Evolutionary conservation across 208 protist genomes (phyloP), one percentile per base, ranked within the genome.

Genomic region (Crithidia bombi): DNA sequence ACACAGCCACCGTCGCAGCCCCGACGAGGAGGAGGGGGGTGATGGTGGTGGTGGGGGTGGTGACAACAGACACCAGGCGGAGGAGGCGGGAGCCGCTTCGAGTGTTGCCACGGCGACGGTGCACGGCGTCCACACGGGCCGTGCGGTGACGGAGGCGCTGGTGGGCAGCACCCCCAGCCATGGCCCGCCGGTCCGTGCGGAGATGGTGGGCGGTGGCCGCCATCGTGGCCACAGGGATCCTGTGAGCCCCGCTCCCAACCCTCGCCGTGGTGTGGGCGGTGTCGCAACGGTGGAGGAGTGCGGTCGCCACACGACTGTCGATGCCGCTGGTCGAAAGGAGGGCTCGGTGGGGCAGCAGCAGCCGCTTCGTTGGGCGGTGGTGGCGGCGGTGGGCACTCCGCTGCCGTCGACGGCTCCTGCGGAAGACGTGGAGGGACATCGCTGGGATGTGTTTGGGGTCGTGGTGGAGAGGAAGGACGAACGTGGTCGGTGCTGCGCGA

Each of bases 51-150:
- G 23, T 32, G 30, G 14, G 47, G 47, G 47, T 25, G 7, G 54
- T 61, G 52, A 14, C 2, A 33, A 38, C n/a, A n/a, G n/a, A n/a
- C n/a, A n/a, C n/a, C n/a, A n/a, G 28, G 32, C 19, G 52, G 32
- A 21, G 55, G 41, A 15, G 36, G 54, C 9, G 54, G 33, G 25
- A 23, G 28, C 5, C 41, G 39, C 32, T 54, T 23, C 44, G 41
- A 21, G 44, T 65, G 32, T 44, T 65, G 41, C 44, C 44, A 54
- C 28, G 59, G 32, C 44, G 59, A 65, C 15, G 57, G 35, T 3
- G 43, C 10, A 38, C 28, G 57, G 23, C 41, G 28, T 17, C 17
- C 57, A 10, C 41, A 64, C 43, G 41, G 17, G 2, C 41, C 1
- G 12, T 38, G 55, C 14, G 55, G 55, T 9, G 49, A 32, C 30